Conservation (phyloP, 2,329 filamentous ascomycete genomes). For the Aspergillus tamarii region DNA sequence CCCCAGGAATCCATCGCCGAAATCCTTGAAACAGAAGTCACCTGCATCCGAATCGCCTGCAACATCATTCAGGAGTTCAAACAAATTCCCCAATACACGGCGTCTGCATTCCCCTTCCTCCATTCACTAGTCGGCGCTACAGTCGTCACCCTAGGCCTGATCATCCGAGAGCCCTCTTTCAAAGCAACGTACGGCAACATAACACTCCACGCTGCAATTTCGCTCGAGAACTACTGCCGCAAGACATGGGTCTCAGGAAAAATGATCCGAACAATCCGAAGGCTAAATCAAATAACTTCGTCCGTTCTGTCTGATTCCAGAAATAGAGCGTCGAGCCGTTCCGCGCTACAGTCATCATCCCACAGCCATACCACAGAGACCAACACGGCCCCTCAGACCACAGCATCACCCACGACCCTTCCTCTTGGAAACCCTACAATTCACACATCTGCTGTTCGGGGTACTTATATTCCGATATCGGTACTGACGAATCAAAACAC, state of each 20-base stretch:
- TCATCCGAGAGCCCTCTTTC: conserved; percentile 23
- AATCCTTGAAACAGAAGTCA: conserved; percentile 23
- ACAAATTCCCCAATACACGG: conserved; percentile 22
- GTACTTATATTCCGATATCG: neutral
- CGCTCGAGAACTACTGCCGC: conserved; percentile 23
- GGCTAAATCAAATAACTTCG: conserved; percentile 20
- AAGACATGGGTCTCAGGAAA: conserved; percentile 29
- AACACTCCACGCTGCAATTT: conserved; percentile 18
- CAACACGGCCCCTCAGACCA: neutral
- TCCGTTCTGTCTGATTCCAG: neutral
- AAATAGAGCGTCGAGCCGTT: neutral
- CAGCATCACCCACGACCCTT: neutral
- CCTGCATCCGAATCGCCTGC: conserved; percentile 24
- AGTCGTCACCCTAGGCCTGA: conserved; percentile 24
- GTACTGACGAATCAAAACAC: neutral
- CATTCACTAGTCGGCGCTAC: conserved; percentile 25
- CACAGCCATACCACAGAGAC: neutral
- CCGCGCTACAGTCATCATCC: neutral
- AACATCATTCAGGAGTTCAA: conserved; percentile 23
- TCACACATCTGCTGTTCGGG: neutral
- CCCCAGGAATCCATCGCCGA: conserved; percentile 10
- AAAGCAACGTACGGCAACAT: conserved; percentile 16
- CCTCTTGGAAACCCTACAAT: neutral
- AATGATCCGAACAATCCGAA: conserved; percentile 21
- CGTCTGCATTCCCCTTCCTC: conserved; percentile 28